Percentiles rank a stretch among this genome's conserved stretches.
These are phyloP conservation scores for Phytophthora sansomeana DNA, from an alignment of 352 stramenopile species.

Conservation along the genomic window DNA sequence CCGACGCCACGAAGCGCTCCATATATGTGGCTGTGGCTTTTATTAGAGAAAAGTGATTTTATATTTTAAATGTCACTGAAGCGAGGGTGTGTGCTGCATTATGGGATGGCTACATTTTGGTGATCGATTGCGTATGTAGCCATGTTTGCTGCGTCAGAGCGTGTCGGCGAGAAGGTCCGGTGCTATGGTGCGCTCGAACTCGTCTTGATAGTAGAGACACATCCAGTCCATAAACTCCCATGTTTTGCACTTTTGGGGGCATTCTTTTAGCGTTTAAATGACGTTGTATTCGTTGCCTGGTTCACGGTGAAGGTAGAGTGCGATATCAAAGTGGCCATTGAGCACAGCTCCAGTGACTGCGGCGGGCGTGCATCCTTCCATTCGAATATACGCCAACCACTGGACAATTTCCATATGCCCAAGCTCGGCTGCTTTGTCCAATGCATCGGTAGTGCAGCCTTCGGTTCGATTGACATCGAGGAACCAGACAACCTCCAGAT, in stretches of 20 bases:
- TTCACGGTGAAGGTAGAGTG: background rate
- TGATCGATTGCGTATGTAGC: too few species aligned
- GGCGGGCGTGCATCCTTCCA: background rate
- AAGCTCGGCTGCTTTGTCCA: background rate
- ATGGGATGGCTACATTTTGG: background rate
- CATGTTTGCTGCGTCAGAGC: too few species aligned
- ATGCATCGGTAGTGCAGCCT: background rate
- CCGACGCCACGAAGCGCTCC: conserved; percentile 29
- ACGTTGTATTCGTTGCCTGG: background rate
- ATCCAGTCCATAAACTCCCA: background rate
- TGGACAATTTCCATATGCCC: background rate
- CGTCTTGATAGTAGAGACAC: background rate
- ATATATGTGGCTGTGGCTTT: too few species aligned
- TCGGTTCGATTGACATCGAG: background rate
- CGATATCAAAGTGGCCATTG: background rate
- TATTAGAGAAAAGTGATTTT: too few species aligned
- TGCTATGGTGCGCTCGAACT: background rate
- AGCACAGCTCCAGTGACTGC: background rate
- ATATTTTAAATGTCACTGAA: background rate
- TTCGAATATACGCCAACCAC: background rate
- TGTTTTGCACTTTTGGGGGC: background rate
- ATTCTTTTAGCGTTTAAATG: background rate
- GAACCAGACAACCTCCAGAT: background rate
- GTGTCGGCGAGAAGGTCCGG: too few species aligned
- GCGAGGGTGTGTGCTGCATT: background rate